Base-by-base conservation (phyloP, 2,329 filamentous ascomycete genomes). In the Fusarium papillatum region DNA sequence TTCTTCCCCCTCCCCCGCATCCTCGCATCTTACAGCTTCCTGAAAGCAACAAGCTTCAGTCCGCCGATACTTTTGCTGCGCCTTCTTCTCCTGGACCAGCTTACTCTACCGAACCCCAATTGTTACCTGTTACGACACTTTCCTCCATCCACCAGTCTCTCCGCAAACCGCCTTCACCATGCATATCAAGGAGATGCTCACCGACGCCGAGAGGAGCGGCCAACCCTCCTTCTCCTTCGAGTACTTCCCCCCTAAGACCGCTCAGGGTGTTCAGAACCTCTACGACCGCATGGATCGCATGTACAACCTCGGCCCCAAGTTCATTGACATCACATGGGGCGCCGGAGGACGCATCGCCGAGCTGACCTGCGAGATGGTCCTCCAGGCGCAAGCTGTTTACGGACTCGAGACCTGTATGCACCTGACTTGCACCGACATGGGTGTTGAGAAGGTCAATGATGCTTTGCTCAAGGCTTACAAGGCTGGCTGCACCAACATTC, bases 271-370 rank as follows among this genome's bases (percentile, higher is more conserved):
- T 16, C 97, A 99, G 87, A 99, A 99, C 85, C 93, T 99, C 70
- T 99, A 99, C 89, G 97, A 99, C 80, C 95, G 97, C 79, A 98
- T 99, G 95, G 97, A 99, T 86, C 95, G 96, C 86, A 99, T 99
- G 97, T 95, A 98, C 85, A 92, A 93, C 81, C 91, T 97, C 75
- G 97, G 95, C 2, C 97, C 96, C 75, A 94, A 96, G 81, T 99
- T 99, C 88, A 95, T 99, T 84, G 97, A 99, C 85, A 94, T 99
- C 81, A 99, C 97, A 74, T 99, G 97, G 97, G 97, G 97, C 75
- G 97, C 97, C 64, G 97, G 97, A 78, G 97, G 97, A 60, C 93
- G 94, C 77, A 92, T 97, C 79, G 97, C 96, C 67, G 94, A 98
- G 82, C 87, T 99, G 80, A 99, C 97, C 50, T 96, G 94, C 85